A percentile compares a stretch with the other conserved stretches of the same genome.
Evolutionary conservation across 805 yeast genomes (phyloP).

Genomic region (Saccharomycopsis javanensis): DNA sequence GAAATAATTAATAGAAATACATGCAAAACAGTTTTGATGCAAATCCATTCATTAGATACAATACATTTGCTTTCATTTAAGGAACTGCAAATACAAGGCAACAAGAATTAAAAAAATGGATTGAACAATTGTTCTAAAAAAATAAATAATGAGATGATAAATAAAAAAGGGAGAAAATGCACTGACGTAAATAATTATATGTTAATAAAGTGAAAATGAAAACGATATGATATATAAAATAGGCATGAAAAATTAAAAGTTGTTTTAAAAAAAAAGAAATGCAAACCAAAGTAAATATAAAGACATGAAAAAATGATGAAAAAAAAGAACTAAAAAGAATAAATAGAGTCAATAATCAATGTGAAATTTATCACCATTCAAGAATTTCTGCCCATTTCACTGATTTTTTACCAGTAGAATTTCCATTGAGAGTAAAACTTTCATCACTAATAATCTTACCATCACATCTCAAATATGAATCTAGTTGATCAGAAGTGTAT

Average conservation of each 20-base stretch:
- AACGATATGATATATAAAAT: not conserved
- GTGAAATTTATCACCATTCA: constrained; percentile 14
- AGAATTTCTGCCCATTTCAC: constrained; percentile 18
- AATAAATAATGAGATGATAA: not conserved
- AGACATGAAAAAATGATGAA: not conserved
- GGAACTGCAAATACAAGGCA: not conserved
- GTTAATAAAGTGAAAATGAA: not conserved
- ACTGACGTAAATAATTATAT: not conserved
- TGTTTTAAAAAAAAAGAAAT: not conserved
- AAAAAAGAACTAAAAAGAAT: not conserved
- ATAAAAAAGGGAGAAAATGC: not conserved
- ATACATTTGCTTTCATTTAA: not conserved
- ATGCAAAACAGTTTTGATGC: too few relatives aligned
- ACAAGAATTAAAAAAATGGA: not conserved
- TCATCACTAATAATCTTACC: not conserved
- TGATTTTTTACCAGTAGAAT: constrained; percentile 3
- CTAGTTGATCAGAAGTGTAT: not conserved
- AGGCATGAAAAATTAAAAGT: not conserved
- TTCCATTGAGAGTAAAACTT: too few relatives aligned
- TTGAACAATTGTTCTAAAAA: not conserved
- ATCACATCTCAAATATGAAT: not conserved
- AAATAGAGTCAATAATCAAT: too few relatives aligned
- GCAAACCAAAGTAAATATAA: not conserved
- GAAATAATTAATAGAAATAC: too few relatives aligned
- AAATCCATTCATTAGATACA: not conserved